phyloP scores from a whole-genome alignment of 768 basidiomycete genomes.

The Butyriboletus loyo region DNA sequence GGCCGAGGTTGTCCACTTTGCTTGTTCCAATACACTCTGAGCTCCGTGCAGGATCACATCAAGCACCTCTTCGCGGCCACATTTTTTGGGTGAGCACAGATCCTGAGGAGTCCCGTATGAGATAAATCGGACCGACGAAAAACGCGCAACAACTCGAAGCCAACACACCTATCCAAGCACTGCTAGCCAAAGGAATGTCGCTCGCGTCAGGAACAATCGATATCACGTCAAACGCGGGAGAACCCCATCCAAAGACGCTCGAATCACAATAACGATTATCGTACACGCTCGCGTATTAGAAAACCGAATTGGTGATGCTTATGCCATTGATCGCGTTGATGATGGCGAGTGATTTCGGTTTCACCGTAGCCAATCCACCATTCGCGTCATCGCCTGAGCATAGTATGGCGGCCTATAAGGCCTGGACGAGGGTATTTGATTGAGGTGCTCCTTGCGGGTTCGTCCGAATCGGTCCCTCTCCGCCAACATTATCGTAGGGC shows the following conservation, averaged over 20 bases:
- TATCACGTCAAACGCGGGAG: conserved; percentile 32
- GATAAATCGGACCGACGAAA: conserved; percentile 30
- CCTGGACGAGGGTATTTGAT: not conserved
- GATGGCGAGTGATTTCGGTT: conserved; percentile 27
- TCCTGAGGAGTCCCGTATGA: conserved; percentile 26
- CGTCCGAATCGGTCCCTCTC: not conserved
- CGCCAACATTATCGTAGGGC: not conserved
- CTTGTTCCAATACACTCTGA: too few relatives aligned
- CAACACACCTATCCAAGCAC: conserved; percentile 39
- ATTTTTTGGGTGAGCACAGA: too few relatives aligned
- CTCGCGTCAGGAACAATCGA: not conserved
- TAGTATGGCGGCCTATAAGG: too few relatives aligned
- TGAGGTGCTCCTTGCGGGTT: not conserved
- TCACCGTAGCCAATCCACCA: conserved; percentile 24
- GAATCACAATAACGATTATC: conserved; percentile 32
- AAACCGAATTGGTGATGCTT: conserved; percentile 25
- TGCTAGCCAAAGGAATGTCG: conserved; percentile 27
- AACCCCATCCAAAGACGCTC: conserved; percentile 18
- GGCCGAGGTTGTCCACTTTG: too few relatives aligned
- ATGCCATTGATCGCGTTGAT: conserved; percentile 27
- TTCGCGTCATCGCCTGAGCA: not conserved
- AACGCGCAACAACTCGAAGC: conserved; percentile 18
- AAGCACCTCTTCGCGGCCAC: too few relatives aligned
- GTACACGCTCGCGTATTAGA: conserved; percentile 30
- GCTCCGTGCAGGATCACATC: too few relatives aligned